Conservation (phyloP, 371 early-diverging fungal species). For the Rhizopus sp. region DNA sequence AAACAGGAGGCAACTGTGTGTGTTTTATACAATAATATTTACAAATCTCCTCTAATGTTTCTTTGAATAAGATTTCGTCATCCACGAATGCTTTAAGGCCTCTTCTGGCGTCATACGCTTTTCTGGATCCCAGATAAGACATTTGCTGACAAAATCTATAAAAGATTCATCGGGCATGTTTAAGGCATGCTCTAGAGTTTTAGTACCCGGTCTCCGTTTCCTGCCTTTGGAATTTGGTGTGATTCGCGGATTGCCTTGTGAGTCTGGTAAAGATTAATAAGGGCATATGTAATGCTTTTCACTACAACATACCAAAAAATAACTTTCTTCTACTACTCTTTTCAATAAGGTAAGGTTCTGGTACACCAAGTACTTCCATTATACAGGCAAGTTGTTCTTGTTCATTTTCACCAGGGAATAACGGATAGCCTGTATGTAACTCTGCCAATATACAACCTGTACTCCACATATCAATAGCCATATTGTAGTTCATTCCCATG, state of each 20-base stretch:
- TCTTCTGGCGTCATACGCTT: constrained; percentile 81
- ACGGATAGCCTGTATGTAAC: constrained; percentile 82
- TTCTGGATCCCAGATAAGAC: constrained; percentile 88
- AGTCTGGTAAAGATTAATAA: constrained; percentile 50
- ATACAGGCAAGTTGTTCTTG: constrained; percentile 91
- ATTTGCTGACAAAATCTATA: constrained; percentile 80
- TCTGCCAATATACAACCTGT: constrained; percentile 98
- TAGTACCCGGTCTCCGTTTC: constrained; percentile 76
- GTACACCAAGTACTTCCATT: constrained; percentile 89
- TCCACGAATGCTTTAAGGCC: constrained; percentile 76
- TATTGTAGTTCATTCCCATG: constrained; percentile 77
- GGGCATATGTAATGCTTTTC: constrained; percentile 46
- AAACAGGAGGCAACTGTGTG: neutral
- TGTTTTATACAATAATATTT: neutral
- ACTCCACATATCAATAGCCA: constrained; percentile 98
- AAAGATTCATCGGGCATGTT: constrained; percentile 71
- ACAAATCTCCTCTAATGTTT: constrained; percentile 5
- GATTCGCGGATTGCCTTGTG: constrained; percentile 66
- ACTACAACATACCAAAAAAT: constrained; percentile 73
- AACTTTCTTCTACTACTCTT: constrained; percentile 71
- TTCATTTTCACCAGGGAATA: constrained; percentile 97
- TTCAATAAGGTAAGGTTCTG: constrained; percentile 72
- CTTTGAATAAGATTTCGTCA: constrained; percentile 7
- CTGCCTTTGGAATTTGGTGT: constrained; percentile 85
- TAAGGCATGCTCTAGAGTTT: constrained; percentile 70